A percentile compares a stretch with the other conserved stretches of the same genome.
These are phyloP conservation scores for Ceratobasidium sp. DNA, from an alignment of 1,284 basidiomycete genomes.

Conservation along the genomic window DNA sequence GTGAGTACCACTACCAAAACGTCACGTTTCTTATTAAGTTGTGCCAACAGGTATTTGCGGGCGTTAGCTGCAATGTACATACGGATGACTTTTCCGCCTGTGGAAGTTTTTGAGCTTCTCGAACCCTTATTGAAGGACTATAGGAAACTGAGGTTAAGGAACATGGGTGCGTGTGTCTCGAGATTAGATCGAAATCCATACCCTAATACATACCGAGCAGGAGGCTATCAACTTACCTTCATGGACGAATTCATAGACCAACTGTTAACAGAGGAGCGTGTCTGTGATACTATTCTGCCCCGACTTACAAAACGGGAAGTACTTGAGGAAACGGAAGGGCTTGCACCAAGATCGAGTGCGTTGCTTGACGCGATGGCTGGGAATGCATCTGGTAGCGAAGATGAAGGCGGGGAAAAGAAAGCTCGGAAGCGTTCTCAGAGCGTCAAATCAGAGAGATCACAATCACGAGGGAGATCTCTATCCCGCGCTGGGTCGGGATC, in stretches of 20 bases:
- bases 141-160: conserved; percentile 84
- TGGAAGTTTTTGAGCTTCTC: conserved; percentile 91
- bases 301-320: conserved; percentile 86
- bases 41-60: conserved; percentile 78
- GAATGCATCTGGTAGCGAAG: conserved; percentile 51
- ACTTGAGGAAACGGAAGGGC: conserved; percentile 90
- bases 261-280: conserved; percentile 87
- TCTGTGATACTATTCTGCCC: conserved; percentile 96
- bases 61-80: conserved; percentile 95
- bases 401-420: conserved; percentile 42
- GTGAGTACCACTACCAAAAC: conserved; percentile 63
- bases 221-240: conserved; percentile 82
- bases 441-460: conserved; percentile 11
- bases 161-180: conserved; percentile 72
- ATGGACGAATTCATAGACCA: conserved; percentile 95
- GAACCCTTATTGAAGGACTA: conserved; percentile 96
- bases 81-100: conserved; percentile 89
- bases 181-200: background rate
- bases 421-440: conserved; percentile 8
- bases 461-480: conserved; percentile 11
- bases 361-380: conserved; percentile 85
- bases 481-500: conserved; percentile 6
- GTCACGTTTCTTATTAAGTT: background rate
- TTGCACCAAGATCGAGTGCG: conserved; percentile 82
- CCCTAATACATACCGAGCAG: conserved; percentile 56